Percentiles rank a stretch among this genome's conserved stretches.
These are phyloP conservation scores for Tricholoma sp. DNA, from an alignment of 768 basidiomycete genomes.

Conservation along the genomic window DNA sequence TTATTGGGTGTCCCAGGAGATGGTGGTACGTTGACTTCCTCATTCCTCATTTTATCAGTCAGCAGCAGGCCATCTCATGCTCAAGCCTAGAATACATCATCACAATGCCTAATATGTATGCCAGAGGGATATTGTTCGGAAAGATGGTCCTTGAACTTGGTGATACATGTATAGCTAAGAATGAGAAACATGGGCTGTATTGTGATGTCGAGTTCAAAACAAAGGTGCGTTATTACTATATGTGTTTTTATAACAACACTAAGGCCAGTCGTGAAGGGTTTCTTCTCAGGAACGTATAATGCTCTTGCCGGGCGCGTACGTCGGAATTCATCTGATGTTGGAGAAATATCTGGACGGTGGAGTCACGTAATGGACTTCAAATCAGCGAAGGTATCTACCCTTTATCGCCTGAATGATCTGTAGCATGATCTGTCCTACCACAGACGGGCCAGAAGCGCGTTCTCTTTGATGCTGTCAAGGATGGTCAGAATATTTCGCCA, in stretches of 20 bases:
- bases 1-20: slow-evolving; percentile 81
- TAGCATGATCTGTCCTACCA: not conserved
- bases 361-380: slow-evolving; percentile 86
- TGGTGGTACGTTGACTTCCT: slow-evolving; percentile 55
- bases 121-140: slow-evolving; percentile 79
- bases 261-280: slow-evolving; percentile 51
- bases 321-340: slow-evolving; percentile 56
- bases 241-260: not conserved
- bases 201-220: slow-evolving; percentile 97
- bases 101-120: slow-evolving; percentile 98
- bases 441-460: slow-evolving; percentile 68
- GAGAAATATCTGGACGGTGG: slow-evolving; percentile 90
- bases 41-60: not conserved
- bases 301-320: slow-evolving; percentile 79
- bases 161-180: slow-evolving; percentile 80
- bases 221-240: slow-evolving; percentile 49
- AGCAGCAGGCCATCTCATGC: slow-evolving; percentile 1
- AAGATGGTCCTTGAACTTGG: slow-evolving; percentile 97
- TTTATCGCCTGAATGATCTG: not conserved
- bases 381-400: slow-evolving; percentile 46
- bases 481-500: slow-evolving; percentile 67
- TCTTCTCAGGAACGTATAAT: slow-evolving; percentile 97
- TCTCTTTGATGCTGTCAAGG: slow-evolving; percentile 78
- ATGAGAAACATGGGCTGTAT: slow-evolving; percentile 64
- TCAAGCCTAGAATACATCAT: slow-evolving; percentile 65